A percentile compares a stretch with the other conserved stretches of the same genome.
Conservation (phyloP, 371 early-diverging fungal genomes). For the Mucor indicus region DNA sequence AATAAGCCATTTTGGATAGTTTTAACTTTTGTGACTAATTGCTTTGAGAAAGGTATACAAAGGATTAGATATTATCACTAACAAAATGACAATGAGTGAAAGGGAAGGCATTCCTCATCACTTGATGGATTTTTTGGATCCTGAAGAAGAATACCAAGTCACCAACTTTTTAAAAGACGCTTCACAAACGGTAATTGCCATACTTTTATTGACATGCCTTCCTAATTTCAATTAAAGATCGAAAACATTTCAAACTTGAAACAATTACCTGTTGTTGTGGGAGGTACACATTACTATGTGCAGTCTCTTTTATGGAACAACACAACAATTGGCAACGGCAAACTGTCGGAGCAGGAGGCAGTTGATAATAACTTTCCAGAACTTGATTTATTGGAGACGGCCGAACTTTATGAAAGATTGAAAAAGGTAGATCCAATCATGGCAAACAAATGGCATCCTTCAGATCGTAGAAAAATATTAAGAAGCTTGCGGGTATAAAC, state of each 20-base stretch:
- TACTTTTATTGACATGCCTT: neutral
- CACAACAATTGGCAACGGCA: conserved; percentile 43
- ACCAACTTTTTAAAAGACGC: conserved; percentile 82
- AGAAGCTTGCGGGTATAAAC: conserved; percentile 72
- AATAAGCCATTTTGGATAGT: neutral
- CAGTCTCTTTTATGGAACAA: conserved; percentile 84
- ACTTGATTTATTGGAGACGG: conserved; percentile 39
- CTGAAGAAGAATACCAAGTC: conserved; percentile 82
- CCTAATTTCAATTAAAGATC: conserved; percentile 52
- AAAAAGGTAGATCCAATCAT: conserved; percentile 78
- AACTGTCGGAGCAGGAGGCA: conserved; percentile 10
- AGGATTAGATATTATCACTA: conserved; percentile 89
- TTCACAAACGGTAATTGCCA: conserved; percentile 46
- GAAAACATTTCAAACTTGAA: conserved; percentile 63
- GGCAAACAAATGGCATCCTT: conserved; percentile 91
- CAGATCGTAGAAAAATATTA: conserved; percentile 83
- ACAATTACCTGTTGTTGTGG: conserved; percentile 85
- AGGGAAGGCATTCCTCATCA: conserved; percentile 77
- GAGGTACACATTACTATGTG: conserved; percentile 96
- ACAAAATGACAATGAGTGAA: conserved; percentile 85
- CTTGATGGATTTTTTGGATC: conserved; percentile 78
- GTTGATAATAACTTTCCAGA: conserved; percentile 17
- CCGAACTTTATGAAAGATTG: conserved; percentile 59
- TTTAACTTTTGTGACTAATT: neutral
- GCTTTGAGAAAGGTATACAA: conserved; percentile 67